phyloP scores from a whole-genome alignment of 192 early-diverging fungal species.

The Gonapodya prolifera region DNA sequence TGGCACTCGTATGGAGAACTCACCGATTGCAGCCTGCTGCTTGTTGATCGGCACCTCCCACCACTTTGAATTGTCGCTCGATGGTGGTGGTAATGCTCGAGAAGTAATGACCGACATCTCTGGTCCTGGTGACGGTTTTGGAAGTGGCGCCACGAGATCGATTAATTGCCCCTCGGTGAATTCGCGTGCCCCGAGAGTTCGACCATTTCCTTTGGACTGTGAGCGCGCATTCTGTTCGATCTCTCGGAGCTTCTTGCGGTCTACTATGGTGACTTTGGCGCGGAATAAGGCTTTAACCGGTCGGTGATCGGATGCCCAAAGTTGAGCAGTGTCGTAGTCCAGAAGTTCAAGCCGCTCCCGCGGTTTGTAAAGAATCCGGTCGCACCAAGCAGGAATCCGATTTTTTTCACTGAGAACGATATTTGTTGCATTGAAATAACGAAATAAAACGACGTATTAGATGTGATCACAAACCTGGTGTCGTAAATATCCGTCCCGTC shows the following conservation, averaged over 20 bases:
- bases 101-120: too few relatives aligned
- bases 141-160: not conserved
- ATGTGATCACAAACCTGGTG: conserved; percentile 31
- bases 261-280: not conserved
- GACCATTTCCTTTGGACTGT: not conserved
- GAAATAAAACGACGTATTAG: conserved; percentile 4
- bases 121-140: not conserved
- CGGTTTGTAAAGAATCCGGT: conserved; percentile 50
- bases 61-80: not conserved
- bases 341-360: conserved; percentile 22
- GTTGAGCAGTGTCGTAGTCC: conserved; percentile 40
- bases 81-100: not conserved
- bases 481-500: conserved; percentile 53
- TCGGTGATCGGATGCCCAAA: conserved; percentile 66
- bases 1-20: too few relatives aligned
- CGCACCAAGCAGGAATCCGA: conserved; percentile 46
- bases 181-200: not conserved
- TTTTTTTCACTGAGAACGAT: conserved; percentile 36
- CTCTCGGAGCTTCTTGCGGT: not conserved
- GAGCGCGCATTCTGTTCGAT: not conserved
- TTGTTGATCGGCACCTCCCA: not conserved
- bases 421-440: not conserved
- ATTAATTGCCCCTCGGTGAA: not conserved
- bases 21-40: not conserved
- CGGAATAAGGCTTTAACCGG: conserved; percentile 19